Base-by-base conservation (phyloP, 1,284 basidiomycete species). In the Sanguinoderma infundibulare region DNA sequence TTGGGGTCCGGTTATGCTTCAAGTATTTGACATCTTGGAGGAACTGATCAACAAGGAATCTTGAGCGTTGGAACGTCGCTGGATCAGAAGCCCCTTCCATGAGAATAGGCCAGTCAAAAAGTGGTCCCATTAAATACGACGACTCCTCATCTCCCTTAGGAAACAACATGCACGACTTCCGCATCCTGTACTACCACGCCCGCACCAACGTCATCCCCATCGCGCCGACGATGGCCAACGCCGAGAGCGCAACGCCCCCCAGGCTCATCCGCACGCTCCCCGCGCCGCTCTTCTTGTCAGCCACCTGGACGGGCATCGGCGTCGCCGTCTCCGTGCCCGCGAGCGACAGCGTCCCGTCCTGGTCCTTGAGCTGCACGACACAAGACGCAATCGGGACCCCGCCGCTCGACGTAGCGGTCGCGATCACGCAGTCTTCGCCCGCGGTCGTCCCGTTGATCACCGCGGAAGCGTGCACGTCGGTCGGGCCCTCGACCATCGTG, bases 401-500 rank as follows among this genome's bases (percentile, higher is more conserved):
- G 24, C 44, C 26, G 26, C 44, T 46, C 24, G 26, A 14, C 3
- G 44, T 46, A 7, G 28, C 12, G 24, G 44, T n/a, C 3, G 44
- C 44, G 26, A 46, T 46, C 22, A 12, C 26, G 24, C 44, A 46
- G 10, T 26, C 24, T 15, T 42, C 39, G 39, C 5, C 2, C 2
- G 20, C 20, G 39, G 20, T 42, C 39, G 20, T 42, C 39, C 39
- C 39, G 20, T 22, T 22, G 20, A 42, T 24, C 10, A 10, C 24
- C 5, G 39, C 42, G 42, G 26, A 26, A 4, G 20, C 24, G n/a
- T 66, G 39, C 12, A 65, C 68, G 20, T 62, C 61, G 50, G 38
- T 62, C 1, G 72, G 57, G 12, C 70, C 71, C 24, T 52, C 63
- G 49, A 71, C 63, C 26, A 73, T 59, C 5, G 72, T 73, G 32